phyloP scores from a whole-genome alignment of 2,329 filamentous ascomycete species.

The Akanthomyces lecanii region DNA sequence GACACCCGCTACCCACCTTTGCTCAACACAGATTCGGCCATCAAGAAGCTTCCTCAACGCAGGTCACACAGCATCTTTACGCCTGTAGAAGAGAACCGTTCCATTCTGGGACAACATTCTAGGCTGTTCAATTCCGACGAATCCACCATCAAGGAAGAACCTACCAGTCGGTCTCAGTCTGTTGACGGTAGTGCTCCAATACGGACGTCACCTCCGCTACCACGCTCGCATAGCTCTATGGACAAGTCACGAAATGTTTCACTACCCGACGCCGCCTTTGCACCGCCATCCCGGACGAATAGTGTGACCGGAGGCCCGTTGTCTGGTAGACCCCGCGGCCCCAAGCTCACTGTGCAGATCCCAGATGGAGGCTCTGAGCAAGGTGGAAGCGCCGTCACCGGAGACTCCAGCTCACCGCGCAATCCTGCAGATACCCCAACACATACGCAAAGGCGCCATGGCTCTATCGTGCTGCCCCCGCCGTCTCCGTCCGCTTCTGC shows the following conservation, averaged over 20 bases:
- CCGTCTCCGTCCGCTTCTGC: conserved; percentile 86
- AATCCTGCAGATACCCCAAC: conserved; percentile 57
- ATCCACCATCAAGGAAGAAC: conserved; percentile 36
- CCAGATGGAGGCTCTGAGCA: conserved; percentile 82
- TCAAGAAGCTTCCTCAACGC: conserved; percentile 65
- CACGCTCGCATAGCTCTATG: conserved; percentile 41
- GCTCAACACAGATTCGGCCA: conserved; percentile 47
- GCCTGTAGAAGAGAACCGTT: conserved; percentile 89
- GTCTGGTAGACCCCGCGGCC: conserved; percentile 65
- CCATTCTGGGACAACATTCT: conserved; percentile 80
- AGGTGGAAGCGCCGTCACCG: conserved; percentile 67
- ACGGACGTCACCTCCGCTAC: conserved; percentile 53
- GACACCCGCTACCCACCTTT: conserved; percentile 44
- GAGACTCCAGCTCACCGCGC: conserved; percentile 62
- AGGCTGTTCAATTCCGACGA: conserved; percentile 60
- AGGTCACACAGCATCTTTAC: conserved; percentile 95
- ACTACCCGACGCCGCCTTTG: conserved; percentile 59
- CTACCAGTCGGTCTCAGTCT: conserved; percentile 54
- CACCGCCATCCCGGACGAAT: conserved; percentile 73
- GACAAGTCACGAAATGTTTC: conserved; percentile 53
- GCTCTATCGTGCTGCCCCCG: conserved; percentile 78
- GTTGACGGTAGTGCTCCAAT: conserved; percentile 55
- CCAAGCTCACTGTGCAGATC: conserved; percentile 88
- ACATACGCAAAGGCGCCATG: conserved; percentile 44
- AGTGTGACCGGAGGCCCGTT: conserved; percentile 56